Base-by-base conservation (phyloP, 2,329 filamentous ascomycete genomes). In the Pseudogymnoascus sp. region DNA sequence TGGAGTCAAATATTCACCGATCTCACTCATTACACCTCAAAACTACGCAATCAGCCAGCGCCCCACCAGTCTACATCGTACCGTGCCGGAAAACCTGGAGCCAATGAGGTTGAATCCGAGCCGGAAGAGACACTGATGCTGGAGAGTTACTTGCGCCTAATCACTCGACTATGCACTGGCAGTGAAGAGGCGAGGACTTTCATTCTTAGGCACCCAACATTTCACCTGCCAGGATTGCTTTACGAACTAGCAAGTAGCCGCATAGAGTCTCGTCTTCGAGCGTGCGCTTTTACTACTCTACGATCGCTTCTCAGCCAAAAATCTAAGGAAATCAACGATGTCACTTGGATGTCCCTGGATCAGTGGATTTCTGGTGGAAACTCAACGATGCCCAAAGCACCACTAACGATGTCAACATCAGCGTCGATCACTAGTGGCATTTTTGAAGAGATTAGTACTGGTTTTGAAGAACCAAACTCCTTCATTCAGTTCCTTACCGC, bases 71-170 rank as follows among this genome's bases (percentile, higher is more conserved):
- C 74, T 15, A 73, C 80, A 12, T 71, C 79, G 13, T 81, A 82
- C 67, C 79, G 84, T 62, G 72, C 79, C 59, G 79, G 81, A 52
- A 86, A 89, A 70, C 76, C 82, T 48, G 76, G 82, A 41, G 77
- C 77, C 15, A 85, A 88, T 45, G 81, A 87, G 62, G 84, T 90
- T 62, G 91, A 95, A 70, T 79, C 81, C 26, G 92, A 96, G 70
- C 89, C 91, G 3, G 95, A 99, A 72, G 95, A 90, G 38, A 86
- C 88, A n/a, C 89, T 96, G 74, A 96, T 99, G 90, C 79, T 99
- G 26, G 91, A 96, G 70, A 92, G 90, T 66, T 97, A 97, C 71
- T 79, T 99, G 58, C 85, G 92, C 28, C 80, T 99, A 4, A 88
- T 96, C 67, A 84, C 90, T 3, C 90, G 95, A 71, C 77, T 99